Conservation (phyloP, 768 basidiomycete genomes). For the Neoboletus brunneissimus region DNA sequence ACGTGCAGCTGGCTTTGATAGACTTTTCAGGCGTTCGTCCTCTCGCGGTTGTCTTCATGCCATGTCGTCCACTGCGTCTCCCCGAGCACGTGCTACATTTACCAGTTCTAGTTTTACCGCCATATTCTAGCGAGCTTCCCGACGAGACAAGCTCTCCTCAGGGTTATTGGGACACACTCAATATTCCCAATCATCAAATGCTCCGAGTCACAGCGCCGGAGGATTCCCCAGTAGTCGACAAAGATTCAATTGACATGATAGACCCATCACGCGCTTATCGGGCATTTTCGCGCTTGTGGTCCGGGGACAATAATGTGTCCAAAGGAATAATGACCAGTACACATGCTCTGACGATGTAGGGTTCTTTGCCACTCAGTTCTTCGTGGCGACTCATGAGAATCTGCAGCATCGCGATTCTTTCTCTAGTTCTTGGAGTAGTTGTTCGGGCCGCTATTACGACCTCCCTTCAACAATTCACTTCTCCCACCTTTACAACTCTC, state of each 20-base stretch:
- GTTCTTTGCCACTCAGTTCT: slow-evolving; percentile 9
- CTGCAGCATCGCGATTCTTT: slow-evolving; percentile 64
- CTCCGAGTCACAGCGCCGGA: slow-evolving; percentile 36
- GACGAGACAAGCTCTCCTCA: slow-evolving; percentile 25
- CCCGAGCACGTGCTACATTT: slow-evolving; percentile 51
- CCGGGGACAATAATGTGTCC: slow-evolving; percentile 30
- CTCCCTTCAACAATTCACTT: slow-evolving; percentile 21
- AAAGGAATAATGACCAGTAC: slow-evolving; percentile 46
- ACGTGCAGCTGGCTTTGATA: slow-evolving; percentile 40
- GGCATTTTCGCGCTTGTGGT: slow-evolving; percentile 45
- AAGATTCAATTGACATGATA: slow-evolving; percentile 42
- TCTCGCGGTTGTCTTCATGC: slow-evolving; percentile 67
- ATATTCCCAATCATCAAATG: slow-evolving; percentile 41
- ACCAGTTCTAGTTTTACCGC: slow-evolving; percentile 46
- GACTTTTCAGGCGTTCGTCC: slow-evolving; percentile 46
- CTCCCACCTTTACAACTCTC: slow-evolving; percentile 17
- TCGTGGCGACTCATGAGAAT: slow-evolving; percentile 9
- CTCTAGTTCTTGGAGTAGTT: slow-evolving; percentile 59
- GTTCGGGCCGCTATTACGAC: slow-evolving; percentile 26
- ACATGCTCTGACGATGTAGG: slow-evolving; percentile 68
- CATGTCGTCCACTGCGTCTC: slow-evolving; percentile 39
- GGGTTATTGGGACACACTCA: slow-evolving; percentile 43
- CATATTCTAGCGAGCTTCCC: slow-evolving; percentile 19
- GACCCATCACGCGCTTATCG: slow-evolving; percentile 42
- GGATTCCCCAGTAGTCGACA: slow-evolving; percentile 44